Evolutionary conservation across 441 rosid species (phyloP).

Genomic region (Codiaeum variegatum): DNA sequence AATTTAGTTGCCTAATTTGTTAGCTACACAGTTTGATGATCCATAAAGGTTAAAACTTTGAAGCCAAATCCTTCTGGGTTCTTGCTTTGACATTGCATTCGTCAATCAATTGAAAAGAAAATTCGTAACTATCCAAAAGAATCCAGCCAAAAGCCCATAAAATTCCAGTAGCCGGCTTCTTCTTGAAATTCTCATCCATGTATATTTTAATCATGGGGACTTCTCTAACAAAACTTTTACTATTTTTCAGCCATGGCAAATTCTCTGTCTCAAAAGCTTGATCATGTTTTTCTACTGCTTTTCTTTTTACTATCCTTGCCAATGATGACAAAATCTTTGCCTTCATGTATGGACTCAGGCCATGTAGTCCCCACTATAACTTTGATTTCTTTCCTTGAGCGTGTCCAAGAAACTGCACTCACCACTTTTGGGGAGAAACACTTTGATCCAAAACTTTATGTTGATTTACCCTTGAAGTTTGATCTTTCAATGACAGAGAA

Average conservation of each 20-base stretch:
- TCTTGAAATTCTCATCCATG: background rate
- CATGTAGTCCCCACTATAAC: constrained; percentile 38
- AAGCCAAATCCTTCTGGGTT: too few relatives aligned
- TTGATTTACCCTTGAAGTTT: constrained; percentile 58
- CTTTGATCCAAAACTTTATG: constrained; percentile 64
- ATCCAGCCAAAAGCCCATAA: background rate
- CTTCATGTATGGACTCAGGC: constrained; percentile 16
- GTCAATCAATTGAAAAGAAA: background rate
- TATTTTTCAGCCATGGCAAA: constrained; percentile 7
- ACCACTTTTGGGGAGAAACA: constrained; percentile 30
- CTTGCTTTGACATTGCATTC: too few relatives aligned
- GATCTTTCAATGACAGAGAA: constrained; percentile 38
- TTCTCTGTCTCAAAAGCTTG: background rate
- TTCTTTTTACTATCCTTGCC: background rate
- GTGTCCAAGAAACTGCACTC: constrained; percentile 56
- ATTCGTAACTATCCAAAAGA: background rate
- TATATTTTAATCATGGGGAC: constrained; percentile 1
- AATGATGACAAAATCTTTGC: constrained; percentile 18
- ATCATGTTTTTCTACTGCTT: background rate
- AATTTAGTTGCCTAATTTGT: too few relatives aligned
- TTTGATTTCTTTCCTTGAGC: constrained; percentile 53
- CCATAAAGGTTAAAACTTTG: too few relatives aligned
- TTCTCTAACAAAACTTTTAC: background rate
- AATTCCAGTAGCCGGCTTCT: constrained; percentile 1
- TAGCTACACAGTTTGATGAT: too few relatives aligned